Base-by-base conservation (phyloP, 129 eudicot genomes). In the Scalesia atractyloides region DNA sequence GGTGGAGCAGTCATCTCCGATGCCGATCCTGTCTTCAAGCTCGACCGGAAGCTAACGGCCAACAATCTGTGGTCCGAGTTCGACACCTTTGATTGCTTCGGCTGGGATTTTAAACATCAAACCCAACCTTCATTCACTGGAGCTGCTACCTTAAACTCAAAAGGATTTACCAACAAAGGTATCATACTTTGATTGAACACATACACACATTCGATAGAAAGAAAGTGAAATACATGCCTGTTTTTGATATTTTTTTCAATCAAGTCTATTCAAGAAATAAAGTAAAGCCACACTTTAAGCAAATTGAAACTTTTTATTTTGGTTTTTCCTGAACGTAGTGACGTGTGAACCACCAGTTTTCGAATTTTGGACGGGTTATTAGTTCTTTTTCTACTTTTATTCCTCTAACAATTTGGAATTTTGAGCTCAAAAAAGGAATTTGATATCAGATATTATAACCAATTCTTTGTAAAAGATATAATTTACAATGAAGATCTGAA, bases 1-100 rank as follows among this genome's bases (percentile, higher is more conserved):
- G 94, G 94, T 51, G 94, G 94, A 41, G 87, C 94, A 53, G 69
- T 88, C 39, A 88, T 88, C 34, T 80, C 87, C 59, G 89, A 78
- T 70, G 70, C 44, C 41, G 87, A 81, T 9, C 81, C 86, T 7
- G 56, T 81, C 77, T 64, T 57, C 77, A 57, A 44, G 5, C 68
- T 54, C 44, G 44, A 61, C 65, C 79, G 86, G 60, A 88, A 82
- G 73, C 57, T 88, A 72, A 80, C 79, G 5, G 41, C 84, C 37
- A 57, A 72, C 5, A 89, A 88, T 52, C 83, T 84, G 5, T 84
- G 86, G 87, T 79, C 82, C 19, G 80, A 80, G 57, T 69, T 88
- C 16, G 84, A 82, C 64, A 20, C 81, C 48, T 68, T 73, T 2
- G 75, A 80, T 63, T 19, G 59, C 22, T 84, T 80, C 61, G 87